These are phyloP conservation scores for Pythium phragmiticola DNA, from an alignment of 352 stramenopile species.

Conservation along the genomic window DNA sequence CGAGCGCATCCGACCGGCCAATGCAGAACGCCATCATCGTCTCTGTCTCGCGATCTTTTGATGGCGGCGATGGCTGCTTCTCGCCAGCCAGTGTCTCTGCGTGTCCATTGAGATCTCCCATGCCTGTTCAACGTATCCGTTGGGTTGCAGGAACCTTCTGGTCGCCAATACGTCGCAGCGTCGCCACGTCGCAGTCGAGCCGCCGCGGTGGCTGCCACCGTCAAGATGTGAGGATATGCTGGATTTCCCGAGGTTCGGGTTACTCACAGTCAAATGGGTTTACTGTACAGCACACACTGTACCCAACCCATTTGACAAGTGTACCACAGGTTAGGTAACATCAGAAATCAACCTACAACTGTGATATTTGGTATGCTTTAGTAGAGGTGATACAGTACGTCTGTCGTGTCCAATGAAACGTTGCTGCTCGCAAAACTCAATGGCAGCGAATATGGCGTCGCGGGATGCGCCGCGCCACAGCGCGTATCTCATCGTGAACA, in stretches of 20 bases:
- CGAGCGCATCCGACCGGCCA: slow-evolving; percentile 28
- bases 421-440: neutral
- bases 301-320: neutral
- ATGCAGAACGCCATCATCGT: slow-evolving; percentile 57
- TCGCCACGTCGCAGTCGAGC: too few relatives aligned
- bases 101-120: too few relatives aligned
- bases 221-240: too few relatives aligned
- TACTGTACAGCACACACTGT: neutral
- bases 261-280: too few relatives aligned
- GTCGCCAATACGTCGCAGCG: too few relatives aligned
- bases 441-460: slow-evolving; percentile 9
- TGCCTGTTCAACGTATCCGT: too few relatives aligned
- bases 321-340: neutral
- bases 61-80: neutral
- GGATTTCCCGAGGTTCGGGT: too few relatives aligned
- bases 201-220: too few relatives aligned
- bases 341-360: neutral
- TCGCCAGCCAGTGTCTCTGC: too few relatives aligned
- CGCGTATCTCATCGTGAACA: slow-evolving; percentile 90
- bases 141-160: too few relatives aligned
- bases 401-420: neutral
- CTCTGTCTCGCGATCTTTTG: neutral
- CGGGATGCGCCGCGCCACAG: neutral
- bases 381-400: slow-evolving; percentile 1
- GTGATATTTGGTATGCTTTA: neutral